Evolutionary conservation across 768 basidiomycete species (phyloP).

Genomic region (Pholiota microspora): DNA sequence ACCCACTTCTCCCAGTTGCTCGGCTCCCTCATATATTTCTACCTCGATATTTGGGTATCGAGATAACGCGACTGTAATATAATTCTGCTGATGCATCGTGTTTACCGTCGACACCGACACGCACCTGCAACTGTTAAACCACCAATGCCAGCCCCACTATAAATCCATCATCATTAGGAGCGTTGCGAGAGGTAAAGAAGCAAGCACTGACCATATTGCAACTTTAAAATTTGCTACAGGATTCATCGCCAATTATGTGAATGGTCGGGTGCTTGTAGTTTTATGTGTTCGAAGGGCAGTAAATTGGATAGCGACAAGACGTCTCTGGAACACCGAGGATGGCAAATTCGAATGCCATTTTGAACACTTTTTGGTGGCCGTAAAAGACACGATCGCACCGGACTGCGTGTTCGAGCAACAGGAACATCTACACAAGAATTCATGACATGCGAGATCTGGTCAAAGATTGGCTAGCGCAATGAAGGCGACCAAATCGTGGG

Average conservation of each 20-base stretch:
- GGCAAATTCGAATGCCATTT: conserved; percentile 29
- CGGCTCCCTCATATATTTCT: conserved; percentile 53
- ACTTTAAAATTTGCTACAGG: conserved; percentile 41
- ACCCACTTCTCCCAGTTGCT: conserved; percentile 51
- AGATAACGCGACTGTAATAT: conserved; percentile 37
- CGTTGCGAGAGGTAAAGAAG: conserved; percentile 10
- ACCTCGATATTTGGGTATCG: conserved; percentile 53
- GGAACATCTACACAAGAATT: conserved; percentile 39
- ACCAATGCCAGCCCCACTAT: conserved; percentile 53
- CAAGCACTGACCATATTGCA: conserved; percentile 52
- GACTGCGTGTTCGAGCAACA: conserved; percentile 30
- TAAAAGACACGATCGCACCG: conserved; percentile 46
- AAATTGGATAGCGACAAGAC: conserved; percentile 4
- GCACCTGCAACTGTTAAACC: conserved; percentile 43
- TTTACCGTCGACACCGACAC: not conserved
- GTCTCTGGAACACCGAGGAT: conserved; percentile 10
- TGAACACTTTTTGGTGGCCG: conserved; percentile 27
- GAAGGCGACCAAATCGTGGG: no score
- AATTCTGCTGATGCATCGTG: conserved; percentile 6
- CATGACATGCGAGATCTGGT: conserved; percentile 37
- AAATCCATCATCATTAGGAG: conserved; percentile 12
- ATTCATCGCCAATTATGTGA: conserved; percentile 22
- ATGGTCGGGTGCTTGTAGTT: no score
- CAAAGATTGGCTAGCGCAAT: conserved; percentile 29
- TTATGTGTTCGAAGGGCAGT: no score